These are phyloP conservation scores for Phytopythium montanum DNA, from an alignment of 352 stramenopile species.

Conservation along the genomic window DNA sequence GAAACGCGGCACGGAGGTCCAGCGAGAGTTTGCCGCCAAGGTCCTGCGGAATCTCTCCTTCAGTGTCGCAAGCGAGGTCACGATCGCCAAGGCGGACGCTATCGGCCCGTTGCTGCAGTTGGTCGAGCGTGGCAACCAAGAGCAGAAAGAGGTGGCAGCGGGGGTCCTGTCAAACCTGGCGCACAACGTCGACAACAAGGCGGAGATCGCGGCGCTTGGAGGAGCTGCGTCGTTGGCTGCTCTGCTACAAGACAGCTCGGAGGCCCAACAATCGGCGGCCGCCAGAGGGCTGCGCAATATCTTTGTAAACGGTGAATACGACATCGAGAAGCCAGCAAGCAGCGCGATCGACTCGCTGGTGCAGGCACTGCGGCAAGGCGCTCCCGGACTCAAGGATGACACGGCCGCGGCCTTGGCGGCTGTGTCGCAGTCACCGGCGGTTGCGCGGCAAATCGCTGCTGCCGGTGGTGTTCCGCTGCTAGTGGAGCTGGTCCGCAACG, in stretches of 20 bases:
- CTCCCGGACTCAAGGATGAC: not conserved
- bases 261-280: not conserved
- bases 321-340: not conserved
- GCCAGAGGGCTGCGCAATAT: not conserved
- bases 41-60: not conserved
- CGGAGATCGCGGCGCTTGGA: not conserved
- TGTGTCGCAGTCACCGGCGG: not conserved
- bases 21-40: not conserved
- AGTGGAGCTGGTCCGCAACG: not conserved
- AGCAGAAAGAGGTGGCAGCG: conserved; percentile 1
- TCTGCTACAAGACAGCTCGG: not conserved
- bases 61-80: not conserved
- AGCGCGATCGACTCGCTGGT: not conserved
- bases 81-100: not conserved
- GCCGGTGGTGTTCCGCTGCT: not conserved
- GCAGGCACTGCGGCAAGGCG: not conserved
- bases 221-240: not conserved
- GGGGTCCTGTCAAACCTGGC: not conserved
- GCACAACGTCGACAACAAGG: not conserved
- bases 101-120: not conserved
- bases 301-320: not conserved
- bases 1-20: not conserved
- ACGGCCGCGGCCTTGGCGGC: not conserved
- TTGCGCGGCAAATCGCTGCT: not conserved
- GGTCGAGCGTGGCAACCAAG: not conserved